A percentile compares a stretch with the other conserved stretches of the same genome.
Evolutionary conservation across 169 alveolate genomes (phyloP).

Genomic region (Perkinsus marinus): DNA sequence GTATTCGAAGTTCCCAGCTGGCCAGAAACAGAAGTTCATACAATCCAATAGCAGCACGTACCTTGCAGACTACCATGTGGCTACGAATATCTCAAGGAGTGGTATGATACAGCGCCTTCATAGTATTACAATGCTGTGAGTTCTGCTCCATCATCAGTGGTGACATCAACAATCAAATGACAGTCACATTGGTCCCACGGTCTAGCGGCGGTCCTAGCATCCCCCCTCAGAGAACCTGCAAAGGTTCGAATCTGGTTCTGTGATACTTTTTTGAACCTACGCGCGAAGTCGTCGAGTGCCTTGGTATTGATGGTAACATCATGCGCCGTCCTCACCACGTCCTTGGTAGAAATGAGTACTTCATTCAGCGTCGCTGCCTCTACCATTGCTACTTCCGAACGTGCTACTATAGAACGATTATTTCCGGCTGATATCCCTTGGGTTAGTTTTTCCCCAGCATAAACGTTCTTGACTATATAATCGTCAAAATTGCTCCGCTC

Average conservation of each 20-base stretch:
- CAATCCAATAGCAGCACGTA: slow-evolving; percentile 37
- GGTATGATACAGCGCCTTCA: neutral
- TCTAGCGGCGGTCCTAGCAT: neutral
- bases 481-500: no score
- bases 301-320: neutral
- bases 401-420: no score
- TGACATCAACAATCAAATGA: neutral
- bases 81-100: neutral
- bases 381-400: neutral
- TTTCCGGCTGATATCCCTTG: no score
- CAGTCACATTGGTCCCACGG: neutral
- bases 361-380: neutral
- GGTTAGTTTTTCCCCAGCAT: no score
- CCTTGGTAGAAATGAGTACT: neutral
- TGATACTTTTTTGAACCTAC: neutral
- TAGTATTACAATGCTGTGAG: neutral
- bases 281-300: neutral
- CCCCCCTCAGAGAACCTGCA: neutral
- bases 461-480: no score
- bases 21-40: slow-evolving; percentile 74
- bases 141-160: neutral
- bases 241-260: neutral
- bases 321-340: neutral
- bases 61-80: neutral
- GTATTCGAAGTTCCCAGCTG: slow-evolving; percentile 51